phyloP scores from a whole-genome alignment of 2,329 filamentous ascomycete genomes.

The Parastagonospora nodorum region DNA sequence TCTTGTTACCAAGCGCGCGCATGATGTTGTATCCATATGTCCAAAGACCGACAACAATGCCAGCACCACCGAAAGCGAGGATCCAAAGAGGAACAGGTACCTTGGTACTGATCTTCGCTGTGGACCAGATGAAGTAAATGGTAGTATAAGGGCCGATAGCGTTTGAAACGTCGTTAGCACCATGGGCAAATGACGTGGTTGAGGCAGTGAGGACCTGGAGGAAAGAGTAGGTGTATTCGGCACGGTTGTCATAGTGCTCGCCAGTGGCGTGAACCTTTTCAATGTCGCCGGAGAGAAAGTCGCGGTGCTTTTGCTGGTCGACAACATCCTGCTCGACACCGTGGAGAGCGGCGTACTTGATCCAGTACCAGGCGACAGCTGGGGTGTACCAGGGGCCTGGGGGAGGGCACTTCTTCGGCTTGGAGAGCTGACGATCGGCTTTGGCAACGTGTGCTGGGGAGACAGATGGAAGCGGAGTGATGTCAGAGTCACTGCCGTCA shows the following conservation, averaged over 20 bases:
- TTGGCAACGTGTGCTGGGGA: background rate
- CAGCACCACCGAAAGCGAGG: conserved; percentile 56
- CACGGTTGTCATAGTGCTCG: conserved; percentile 65
- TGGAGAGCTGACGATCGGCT: conserved; percentile 14
- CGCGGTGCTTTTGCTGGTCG: conserved; percentile 32
- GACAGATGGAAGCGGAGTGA: conserved; percentile 14
- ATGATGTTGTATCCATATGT: conserved; percentile 71
- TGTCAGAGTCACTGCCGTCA: conserved; percentile 23
- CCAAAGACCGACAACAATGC: conserved; percentile 63
- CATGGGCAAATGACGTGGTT: conserved; percentile 74
- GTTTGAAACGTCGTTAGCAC: conserved; percentile 70
- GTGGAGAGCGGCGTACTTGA: conserved; percentile 55
- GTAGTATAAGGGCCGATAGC: conserved; percentile 61
- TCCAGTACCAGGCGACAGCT: conserved; percentile 51
- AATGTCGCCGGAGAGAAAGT: conserved; percentile 58
- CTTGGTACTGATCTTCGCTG: conserved; percentile 50
- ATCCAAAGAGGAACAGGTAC: conserved; percentile 65
- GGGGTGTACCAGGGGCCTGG: conserved; percentile 52
- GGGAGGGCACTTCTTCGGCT: conserved; percentile 27
- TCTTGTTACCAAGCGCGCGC: conserved; percentile 65
- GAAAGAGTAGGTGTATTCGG: conserved; percentile 56
- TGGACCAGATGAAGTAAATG: conserved; percentile 67
- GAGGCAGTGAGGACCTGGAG: conserved; percentile 59
- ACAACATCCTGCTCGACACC: conserved; percentile 46
- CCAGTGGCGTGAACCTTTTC: conserved; percentile 62